These are phyloP conservation scores for Metschnikowia continentalis DNA, from an alignment of 805 yeast species.

Conservation along the genomic window DNA sequence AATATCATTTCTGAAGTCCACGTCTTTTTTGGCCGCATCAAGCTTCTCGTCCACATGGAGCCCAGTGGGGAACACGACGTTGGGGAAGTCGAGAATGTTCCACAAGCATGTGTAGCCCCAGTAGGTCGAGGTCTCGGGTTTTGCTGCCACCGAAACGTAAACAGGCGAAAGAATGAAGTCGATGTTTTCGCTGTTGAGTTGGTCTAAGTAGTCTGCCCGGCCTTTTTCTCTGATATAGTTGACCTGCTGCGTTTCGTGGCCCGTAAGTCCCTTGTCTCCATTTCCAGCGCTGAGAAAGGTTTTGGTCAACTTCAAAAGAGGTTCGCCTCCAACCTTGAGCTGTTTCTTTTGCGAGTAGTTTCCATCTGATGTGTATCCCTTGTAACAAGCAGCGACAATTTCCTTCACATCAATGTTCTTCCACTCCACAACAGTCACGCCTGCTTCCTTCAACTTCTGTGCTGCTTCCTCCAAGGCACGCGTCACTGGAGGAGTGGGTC, in stretches of 20 bases:
- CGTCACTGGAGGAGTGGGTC: slow-evolving; percentile 18
- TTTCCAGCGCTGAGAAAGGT: slow-evolving; percentile 13
- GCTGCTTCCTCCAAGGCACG: slow-evolving; percentile 16
- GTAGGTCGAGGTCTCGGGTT: slow-evolving; percentile 16
- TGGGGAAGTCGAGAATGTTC: slow-evolving; percentile 20
- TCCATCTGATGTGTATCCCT: slow-evolving; percentile 17
- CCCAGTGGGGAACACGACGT: slow-evolving; percentile 20
- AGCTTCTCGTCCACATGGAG: slow-evolving; percentile 13
- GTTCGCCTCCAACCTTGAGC: slow-evolving; percentile 16
- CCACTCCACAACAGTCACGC: slow-evolving; percentile 18
- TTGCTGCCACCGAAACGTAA: slow-evolving; percentile 16
- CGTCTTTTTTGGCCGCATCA: slow-evolving; percentile 14
- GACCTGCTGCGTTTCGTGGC: slow-evolving; percentile 13
- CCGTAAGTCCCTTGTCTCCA: slow-evolving; percentile 18
- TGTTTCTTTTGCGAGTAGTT: slow-evolving; percentile 13
- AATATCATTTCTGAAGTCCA: slow-evolving; percentile 14
- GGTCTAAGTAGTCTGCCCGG: slow-evolving; percentile 12
- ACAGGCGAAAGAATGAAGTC: slow-evolving; percentile 18
- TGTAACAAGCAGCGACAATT: slow-evolving; percentile 14
- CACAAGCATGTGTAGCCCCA: slow-evolving; percentile 20
- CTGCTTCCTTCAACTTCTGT: slow-evolving; percentile 11
- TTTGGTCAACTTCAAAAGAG: slow-evolving; percentile 11
- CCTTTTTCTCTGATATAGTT: slow-evolving; percentile 12
- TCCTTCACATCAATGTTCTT: slow-evolving; percentile 11
- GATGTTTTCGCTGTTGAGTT: slow-evolving; percentile 11